Evolutionary conservation across 805 yeast species (phyloP).

Genomic region (Nakazawaea anatomiae): DNA sequence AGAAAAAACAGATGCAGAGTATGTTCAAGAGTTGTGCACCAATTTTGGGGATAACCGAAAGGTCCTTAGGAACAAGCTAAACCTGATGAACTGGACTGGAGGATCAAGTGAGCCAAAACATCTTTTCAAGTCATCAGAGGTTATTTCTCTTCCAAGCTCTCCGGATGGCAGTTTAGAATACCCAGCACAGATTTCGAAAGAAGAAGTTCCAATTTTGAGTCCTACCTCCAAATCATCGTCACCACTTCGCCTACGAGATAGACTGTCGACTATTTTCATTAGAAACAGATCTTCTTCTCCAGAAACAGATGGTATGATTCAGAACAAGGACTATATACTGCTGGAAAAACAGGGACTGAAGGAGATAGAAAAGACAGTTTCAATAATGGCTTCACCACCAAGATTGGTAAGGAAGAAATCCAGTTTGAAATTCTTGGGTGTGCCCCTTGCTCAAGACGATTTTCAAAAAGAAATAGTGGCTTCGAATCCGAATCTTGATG

Average conservation of each 20-base stretch:
- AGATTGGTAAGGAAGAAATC: constrained; percentile 6
- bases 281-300: neutral
- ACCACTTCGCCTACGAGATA: neutral
- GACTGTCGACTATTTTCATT: neutral
- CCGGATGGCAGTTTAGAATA: too few relatives aligned
- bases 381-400: neutral
- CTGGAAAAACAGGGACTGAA: neutral
- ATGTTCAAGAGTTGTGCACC: neutral
- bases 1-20: neutral
- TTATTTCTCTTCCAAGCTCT: neutral
- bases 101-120: neutral
- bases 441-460: neutral
- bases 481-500: constrained; percentile 1
- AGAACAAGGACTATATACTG: neutral
- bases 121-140: neutral
- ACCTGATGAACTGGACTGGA: neutral
- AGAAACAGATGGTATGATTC: neutral
- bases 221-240: neutral
- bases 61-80: neutral
- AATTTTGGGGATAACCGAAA: neutral
- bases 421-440: constrained; percentile 3
- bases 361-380: neutral
- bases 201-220: neutral
- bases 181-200: neutral
- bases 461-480: neutral